A percentile compares a stretch with the other conserved stretches of the same genome.
Evolutionary conservation across 345 rosid species (phyloP).

Genomic region (Euphorbia tirucalli): DNA sequence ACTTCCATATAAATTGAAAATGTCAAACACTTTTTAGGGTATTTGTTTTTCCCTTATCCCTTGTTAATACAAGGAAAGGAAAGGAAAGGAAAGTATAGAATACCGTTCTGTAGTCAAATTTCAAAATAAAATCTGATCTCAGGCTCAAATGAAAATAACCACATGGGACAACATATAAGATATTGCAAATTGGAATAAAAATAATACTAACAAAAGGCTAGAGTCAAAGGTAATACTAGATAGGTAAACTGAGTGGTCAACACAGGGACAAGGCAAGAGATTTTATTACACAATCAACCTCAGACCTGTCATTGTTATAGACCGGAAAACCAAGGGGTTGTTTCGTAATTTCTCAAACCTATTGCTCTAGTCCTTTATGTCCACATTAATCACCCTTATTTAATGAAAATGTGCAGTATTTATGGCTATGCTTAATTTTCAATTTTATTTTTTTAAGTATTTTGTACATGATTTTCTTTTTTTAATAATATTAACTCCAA

Average conservation of each 20-base stretch:
- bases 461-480: too few species aligned
- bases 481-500: too few species aligned
- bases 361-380: neutral
- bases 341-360: conserved; percentile 16
- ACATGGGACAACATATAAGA: neutral
- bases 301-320: neutral
- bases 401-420: conserved; percentile 5
- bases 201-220: neutral
- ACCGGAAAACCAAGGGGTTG: conserved; percentile 15
- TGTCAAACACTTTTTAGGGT: too few species aligned
- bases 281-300: conserved; percentile 5
- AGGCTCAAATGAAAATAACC: conserved; percentile 4
- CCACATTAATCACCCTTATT: conserved; percentile 20
- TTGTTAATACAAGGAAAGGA: too few species aligned
- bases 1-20: too few species aligned
- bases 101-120: too few species aligned
- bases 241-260: conserved; percentile 25
- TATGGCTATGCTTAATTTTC: neutral
- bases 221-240: conserved; percentile 18
- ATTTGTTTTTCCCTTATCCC: too few species aligned
- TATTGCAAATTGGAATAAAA: neutral
- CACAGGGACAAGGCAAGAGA: conserved; percentile 7
- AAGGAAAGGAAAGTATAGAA: too few species aligned
- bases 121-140: neutral
- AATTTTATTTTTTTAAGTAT: neutral